A percentile compares a stretch with the other conserved stretches of the same genome.
phyloP scores from a whole-genome alignment of 108 stramenopile species.

The Chaetoceros tenuissimus region DNA sequence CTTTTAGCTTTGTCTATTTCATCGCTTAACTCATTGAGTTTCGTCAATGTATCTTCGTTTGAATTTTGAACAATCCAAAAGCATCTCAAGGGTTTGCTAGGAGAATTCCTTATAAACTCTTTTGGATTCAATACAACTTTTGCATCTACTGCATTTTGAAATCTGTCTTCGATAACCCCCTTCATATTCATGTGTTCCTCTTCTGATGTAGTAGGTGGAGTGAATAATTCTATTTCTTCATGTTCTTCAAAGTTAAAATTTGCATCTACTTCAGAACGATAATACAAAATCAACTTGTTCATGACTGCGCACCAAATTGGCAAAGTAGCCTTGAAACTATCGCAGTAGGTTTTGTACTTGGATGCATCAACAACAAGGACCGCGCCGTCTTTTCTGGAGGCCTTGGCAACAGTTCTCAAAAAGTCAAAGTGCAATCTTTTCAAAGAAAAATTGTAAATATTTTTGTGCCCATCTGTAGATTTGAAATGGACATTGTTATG shows the following conservation, averaged over 20 bases:
- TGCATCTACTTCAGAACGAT: conserved; percentile 16
- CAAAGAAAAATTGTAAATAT: conserved; percentile 40
- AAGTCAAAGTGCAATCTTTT: conserved; percentile 58
- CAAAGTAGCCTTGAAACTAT: conserved; percentile 64
- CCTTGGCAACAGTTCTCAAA: conserved; percentile 14
- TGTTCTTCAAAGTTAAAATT: neutral
- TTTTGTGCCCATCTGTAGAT: conserved; percentile 66
- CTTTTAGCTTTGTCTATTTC: neutral
- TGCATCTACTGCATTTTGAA: conserved; percentile 27
- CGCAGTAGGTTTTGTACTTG: conserved; percentile 41
- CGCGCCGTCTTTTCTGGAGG: conserved; percentile 13
- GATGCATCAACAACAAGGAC: conserved; percentile 62
- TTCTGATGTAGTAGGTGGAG: conserved; percentile 37
- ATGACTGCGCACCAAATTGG: conserved; percentile 70
- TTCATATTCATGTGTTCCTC: conserved; percentile 39
- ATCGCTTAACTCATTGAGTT: neutral
- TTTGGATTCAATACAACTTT: conserved; percentile 24
- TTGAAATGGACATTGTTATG: conserved; percentile 46
- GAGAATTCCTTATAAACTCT: conserved; percentile 9
- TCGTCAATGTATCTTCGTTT: neutral
- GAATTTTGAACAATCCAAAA: conserved; percentile 12
- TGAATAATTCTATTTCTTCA: conserved; percentile 20
- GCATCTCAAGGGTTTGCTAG: conserved; percentile 18
- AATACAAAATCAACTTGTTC: conserved; percentile 44
- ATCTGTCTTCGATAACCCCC: conserved; percentile 35